Percentiles rank a stretch among this genome's conserved stretches.
Conservation (phyloP, 1,284 basidiomycete species). For the Cryptococcus sp. region DNA sequence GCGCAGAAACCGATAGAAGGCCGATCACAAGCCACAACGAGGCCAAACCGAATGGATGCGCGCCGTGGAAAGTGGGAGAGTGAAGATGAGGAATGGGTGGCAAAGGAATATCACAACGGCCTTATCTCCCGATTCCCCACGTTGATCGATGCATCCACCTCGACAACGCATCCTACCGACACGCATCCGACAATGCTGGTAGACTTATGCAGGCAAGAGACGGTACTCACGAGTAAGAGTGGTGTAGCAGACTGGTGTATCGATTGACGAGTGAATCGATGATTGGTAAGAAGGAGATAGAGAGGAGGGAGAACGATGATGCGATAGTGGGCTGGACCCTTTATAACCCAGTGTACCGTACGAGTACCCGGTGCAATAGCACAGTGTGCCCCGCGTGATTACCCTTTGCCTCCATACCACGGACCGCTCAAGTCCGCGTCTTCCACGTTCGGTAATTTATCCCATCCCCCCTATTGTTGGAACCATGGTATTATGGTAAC, state of each 20-base stretch:
- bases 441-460: too few species aligned
- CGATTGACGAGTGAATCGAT: not conserved
- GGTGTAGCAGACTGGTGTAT: not conserved
- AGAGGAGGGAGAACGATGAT: slow-evolving; percentile 4
- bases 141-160: not conserved
- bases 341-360: not conserved
- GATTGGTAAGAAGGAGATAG: not conserved
- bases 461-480: too few species aligned
- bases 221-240: not conserved
- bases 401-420: slow-evolving; percentile 1
- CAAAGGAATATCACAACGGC: not conserved
- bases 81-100: not conserved
- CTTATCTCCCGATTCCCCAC: not conserved
- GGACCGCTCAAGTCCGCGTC: too few species aligned
- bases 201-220: too few species aligned
- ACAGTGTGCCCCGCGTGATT: too few species aligned
- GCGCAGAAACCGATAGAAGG: not conserved
- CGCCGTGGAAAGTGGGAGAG: not conserved
- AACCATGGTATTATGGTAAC: too few species aligned
- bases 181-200: not conserved
- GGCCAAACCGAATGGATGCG: not conserved
- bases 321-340: slow-evolving; percentile 1
- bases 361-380: too few species aligned
- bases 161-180: not conserved
- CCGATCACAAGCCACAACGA: not conserved